Conservation (phyloP, 768 basidiomycete genomes). For the Xerocomellus amylosporus region DNA sequence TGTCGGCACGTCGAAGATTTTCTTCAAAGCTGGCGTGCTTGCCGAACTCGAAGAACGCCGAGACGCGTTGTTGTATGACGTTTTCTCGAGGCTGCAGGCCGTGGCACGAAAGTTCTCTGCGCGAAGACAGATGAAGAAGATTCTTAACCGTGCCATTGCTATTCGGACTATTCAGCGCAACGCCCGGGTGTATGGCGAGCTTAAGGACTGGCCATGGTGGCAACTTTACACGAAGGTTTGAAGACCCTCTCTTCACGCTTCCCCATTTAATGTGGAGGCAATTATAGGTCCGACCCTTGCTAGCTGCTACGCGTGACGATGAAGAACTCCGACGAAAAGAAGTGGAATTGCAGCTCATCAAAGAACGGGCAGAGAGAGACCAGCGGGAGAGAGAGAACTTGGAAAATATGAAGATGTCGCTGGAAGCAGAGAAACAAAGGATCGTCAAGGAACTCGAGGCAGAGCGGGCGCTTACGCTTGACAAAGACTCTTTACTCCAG, state of each 20-base stretch:
- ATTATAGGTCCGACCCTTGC: slow-evolving; percentile 79
- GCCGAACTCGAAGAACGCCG: slow-evolving; percentile 94
- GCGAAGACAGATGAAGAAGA: slow-evolving; percentile 88
- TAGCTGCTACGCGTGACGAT: slow-evolving; percentile 90
- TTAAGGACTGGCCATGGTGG: slow-evolving; percentile 99
- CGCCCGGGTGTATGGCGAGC: slow-evolving; percentile 84
- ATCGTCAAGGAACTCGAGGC: slow-evolving; percentile 80
- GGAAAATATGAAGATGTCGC: slow-evolving; percentile 73
- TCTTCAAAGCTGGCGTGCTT: slow-evolving; percentile 97
- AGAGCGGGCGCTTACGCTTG: slow-evolving; percentile 73
- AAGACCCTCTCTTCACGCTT: background rate
- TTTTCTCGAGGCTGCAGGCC: slow-evolving; percentile 88
- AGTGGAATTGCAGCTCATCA: slow-evolving; percentile 72
- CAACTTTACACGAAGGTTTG: slow-evolving; percentile 88
- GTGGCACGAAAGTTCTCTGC: slow-evolving; percentile 82
- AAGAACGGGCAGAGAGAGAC: slow-evolving; percentile 86
- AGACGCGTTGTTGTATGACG: slow-evolving; percentile 81
- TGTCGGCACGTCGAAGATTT: slow-evolving; percentile 96
- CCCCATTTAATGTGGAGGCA: slow-evolving; percentile 7
- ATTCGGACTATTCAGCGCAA: slow-evolving; percentile 93
- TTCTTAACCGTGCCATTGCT: slow-evolving; percentile 88
- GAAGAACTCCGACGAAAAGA: slow-evolving; percentile 89
- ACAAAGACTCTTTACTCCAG: slow-evolving; percentile 81
- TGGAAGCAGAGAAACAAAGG: slow-evolving; percentile 81
- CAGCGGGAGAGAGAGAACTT: slow-evolving; percentile 75